Evolutionary conservation across 2,329 filamentous ascomycete genomes (phyloP), one percentile per base, ranked within the genome.

Genomic region (Calonectria naviculata): DNA sequence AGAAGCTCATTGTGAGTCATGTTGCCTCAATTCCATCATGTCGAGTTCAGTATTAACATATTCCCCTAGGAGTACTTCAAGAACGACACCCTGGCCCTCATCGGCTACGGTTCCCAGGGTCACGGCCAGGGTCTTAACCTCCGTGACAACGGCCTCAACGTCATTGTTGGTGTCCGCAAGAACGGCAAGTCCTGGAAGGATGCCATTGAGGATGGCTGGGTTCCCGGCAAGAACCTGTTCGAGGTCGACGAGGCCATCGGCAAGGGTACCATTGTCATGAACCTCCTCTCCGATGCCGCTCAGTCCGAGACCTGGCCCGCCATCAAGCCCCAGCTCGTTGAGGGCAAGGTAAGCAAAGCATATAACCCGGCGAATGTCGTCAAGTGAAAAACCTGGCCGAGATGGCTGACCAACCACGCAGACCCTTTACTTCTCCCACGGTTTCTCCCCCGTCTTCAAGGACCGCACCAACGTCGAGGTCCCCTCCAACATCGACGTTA

Each of bases 361-460:
- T 42, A 19, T n/a, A 41, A 2, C 34, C n/a, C 17, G 8, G 21
- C 46, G n/a, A 19, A 61, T 12, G 65, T 38, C 9, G n/a, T 13
- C 46, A 21, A 44, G 46, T 62, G 49, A 38, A 63, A 36, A 28
- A 36, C 61, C 78, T 82, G 73, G 82, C 74, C 63, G 28, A 42
- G 31, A 38, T 42, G 38, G 31, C 38, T 61, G 54, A 49, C 71
- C 26, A 72, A 44, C 60, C 9, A 19, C 17, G 7, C 76, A 97
- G 96, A 99, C 97, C 73, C 94, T 99, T 80, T 99, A 99, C 93
- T 99, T 99, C 92, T 98, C 97, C 80, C 97, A 99, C 92, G 97
- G 97, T 83, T 99, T 99, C 94, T 98, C 97, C 75, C 97, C 97
- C 84, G 95, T 99, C 87, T 99, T 99, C 94, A 98, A 98, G 91